phyloP scores from a whole-genome alignment of 2,329 filamentous ascomycete genomes.

The Pseudonectria foliicola region DNA sequence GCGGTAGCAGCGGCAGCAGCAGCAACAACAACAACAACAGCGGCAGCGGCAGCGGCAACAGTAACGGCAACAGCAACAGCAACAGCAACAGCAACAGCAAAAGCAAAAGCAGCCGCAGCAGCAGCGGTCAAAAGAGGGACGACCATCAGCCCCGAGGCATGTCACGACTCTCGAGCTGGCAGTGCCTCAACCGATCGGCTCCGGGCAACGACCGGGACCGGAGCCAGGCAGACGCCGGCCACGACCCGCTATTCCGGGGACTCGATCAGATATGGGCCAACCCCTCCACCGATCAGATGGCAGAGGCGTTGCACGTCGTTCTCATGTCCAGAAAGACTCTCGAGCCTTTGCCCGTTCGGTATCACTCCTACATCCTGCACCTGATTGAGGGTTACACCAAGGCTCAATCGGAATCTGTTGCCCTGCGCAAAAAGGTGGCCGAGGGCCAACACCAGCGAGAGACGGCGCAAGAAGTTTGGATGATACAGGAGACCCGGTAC shows the following conservation, averaged over 20 bases:
- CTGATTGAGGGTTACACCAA: constrained; percentile 30
- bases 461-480: constrained; percentile 14
- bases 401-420: constrained; percentile 32
- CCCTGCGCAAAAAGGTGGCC: constrained; percentile 22
- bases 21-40: too few relatives aligned
- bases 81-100: too few relatives aligned
- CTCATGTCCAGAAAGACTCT: constrained; percentile 32
- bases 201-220: background rate
- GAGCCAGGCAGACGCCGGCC: constrained; percentile 1
- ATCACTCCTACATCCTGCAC: constrained; percentile 35
- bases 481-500: constrained; percentile 15
- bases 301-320: constrained; percentile 34
- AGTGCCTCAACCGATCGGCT: constrained; percentile 4
- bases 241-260: constrained; percentile 11
- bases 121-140: constrained; percentile 1
- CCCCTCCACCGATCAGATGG: constrained; percentile 37
- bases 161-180: constrained; percentile 10
- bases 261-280: constrained; percentile 28
- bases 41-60: too few relatives aligned
- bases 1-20: too few relatives aligned
- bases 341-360: constrained; percentile 31
- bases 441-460: constrained; percentile 23
- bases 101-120: too few relatives aligned
- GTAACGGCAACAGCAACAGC: too few relatives aligned
- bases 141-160: constrained; percentile 3